Evolutionary conservation across 2,329 filamentous ascomycete genomes (phyloP).

Genomic region (Taxawa tesnikishii): DNA sequence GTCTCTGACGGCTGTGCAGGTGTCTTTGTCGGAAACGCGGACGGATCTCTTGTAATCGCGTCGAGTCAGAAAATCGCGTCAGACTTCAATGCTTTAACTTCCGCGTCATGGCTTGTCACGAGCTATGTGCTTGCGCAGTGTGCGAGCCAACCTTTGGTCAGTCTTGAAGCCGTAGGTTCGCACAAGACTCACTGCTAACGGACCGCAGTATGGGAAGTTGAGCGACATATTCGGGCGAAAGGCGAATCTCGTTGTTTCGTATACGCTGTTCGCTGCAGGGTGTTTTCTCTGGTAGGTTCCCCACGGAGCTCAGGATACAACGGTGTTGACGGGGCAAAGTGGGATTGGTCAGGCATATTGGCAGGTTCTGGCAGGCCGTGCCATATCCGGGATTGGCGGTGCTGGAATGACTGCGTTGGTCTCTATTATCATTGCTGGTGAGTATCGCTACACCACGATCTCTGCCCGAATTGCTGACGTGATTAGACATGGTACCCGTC

Average conservation of each 20-base stretch:
- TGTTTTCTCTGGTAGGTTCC: neutral
- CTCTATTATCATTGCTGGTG: conserved; percentile 11
- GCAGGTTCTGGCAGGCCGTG: neutral
- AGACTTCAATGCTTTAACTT: conserved; percentile 28
- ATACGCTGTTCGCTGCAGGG: conserved; percentile 24
- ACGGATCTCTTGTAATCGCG: conserved; percentile 53
- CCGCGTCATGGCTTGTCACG: conserved; percentile 31
- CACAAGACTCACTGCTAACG: neutral
- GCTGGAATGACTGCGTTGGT: conserved; percentile 29
- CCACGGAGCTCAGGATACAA: neutral
- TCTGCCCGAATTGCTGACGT: conserved; percentile 45
- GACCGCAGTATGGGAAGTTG: conserved; percentile 28
- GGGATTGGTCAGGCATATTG: neutral
- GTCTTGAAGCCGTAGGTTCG: neutral
- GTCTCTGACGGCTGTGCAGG: conserved; percentile 28
- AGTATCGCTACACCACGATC: neutral
- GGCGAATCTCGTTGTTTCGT: conserved; percentile 24
- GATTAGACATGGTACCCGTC: conserved; percentile 28
- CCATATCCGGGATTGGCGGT: conserved; percentile 25
- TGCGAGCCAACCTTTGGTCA: conserved; percentile 23
- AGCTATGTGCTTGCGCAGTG: conserved; percentile 31
- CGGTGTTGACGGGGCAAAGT: neutral
- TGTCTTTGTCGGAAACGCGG: conserved; percentile 54
- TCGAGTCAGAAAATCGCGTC: conserved; percentile 46
- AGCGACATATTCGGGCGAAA: conserved; percentile 35